Evolutionary conservation across 441 rosid genomes (phyloP), one percentile per base, ranked within the genome.

Genomic region (Isatis lusitanica): DNA sequence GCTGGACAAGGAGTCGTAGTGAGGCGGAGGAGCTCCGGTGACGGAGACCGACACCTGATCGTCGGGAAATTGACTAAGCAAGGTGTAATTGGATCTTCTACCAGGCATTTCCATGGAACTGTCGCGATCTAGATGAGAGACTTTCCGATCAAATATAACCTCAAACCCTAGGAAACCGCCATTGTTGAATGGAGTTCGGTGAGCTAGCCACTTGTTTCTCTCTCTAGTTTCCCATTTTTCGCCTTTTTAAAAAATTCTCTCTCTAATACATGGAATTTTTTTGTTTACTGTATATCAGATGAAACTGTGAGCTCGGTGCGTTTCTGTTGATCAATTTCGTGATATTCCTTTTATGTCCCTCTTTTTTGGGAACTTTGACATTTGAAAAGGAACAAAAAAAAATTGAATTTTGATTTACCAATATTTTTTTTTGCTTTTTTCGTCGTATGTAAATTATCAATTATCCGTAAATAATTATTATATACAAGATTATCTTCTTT

Each of bases 71-170:
- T 93, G 99, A 78, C 87, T 88, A 12, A 95, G 85, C 35, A 87
- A 91, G 46, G 90, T 82, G 84, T 95, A 95, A 83, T 85, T 91
- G 61, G 98, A 90, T 91, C 92, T 91, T 79, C 91, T 85, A 70
- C 81, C 86, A 17, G 91, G 82, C 92, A 92, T 87, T 87, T 91
- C 98, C 97, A 93, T 95, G 60, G 90, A 83, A 70, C 71, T 60
- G 33, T 47, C 35, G 18, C 56, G 74, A 63, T 74, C 55, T 17
- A 74, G 65, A 66, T 50, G 66, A 61, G 42, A 44, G 5, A 30
- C 15, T 31, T 36, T 17, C 31, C 43, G 42, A 65, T 77, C 80
- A 75, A 6, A 75, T 68, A 69, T 48, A 79, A 83, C 72, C 82
- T 75, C 77, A 75, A 84, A 85, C 85, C 85, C 80, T 81, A 74